Evolutionary conservation across 352 stramenopile species (phyloP).

Genomic region (Pythium coloratum): DNA sequence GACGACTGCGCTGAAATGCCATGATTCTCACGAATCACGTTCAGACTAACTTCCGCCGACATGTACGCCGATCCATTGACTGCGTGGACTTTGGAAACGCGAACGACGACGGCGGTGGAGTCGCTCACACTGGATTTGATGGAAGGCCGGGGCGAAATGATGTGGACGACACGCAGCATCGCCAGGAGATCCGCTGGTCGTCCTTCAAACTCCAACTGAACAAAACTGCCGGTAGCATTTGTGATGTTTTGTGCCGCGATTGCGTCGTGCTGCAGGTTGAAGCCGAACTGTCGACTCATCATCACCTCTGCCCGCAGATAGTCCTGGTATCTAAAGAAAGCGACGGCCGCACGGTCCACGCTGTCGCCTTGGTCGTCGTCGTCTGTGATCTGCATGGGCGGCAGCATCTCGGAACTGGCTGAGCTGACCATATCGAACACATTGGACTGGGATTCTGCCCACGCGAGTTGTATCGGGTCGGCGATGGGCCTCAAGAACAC

Average conservation of each 20-base stretch:
- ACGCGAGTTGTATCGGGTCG: slow-evolving; percentile 30
- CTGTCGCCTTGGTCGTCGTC: slow-evolving; percentile 8
- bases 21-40: not conserved
- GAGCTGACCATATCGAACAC: not conserved
- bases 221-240: not conserved
- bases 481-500: slow-evolving; percentile 39
- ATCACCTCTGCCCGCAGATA: slow-evolving; percentile 11
- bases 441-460: slow-evolving; percentile 15
- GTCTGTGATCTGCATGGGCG: not conserved
- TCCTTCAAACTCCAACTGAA: slow-evolving; percentile 19
- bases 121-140: not conserved
- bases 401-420: not conserved
- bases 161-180: slow-evolving; percentile 4
- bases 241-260: not conserved
- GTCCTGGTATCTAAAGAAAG: slow-evolving; percentile 15
- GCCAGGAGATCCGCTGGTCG: not conserved
- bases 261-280: slow-evolving; percentile 6
- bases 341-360: not conserved
- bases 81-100: not conserved
- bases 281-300: not conserved
- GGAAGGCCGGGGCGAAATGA: not conserved
- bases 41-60: not conserved
- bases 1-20: not conserved
- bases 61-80: not conserved
- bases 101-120: not conserved